Base-by-base conservation (phyloP, 2,329 filamentous ascomycete genomes). In the Escovopsis sp. region DNA sequence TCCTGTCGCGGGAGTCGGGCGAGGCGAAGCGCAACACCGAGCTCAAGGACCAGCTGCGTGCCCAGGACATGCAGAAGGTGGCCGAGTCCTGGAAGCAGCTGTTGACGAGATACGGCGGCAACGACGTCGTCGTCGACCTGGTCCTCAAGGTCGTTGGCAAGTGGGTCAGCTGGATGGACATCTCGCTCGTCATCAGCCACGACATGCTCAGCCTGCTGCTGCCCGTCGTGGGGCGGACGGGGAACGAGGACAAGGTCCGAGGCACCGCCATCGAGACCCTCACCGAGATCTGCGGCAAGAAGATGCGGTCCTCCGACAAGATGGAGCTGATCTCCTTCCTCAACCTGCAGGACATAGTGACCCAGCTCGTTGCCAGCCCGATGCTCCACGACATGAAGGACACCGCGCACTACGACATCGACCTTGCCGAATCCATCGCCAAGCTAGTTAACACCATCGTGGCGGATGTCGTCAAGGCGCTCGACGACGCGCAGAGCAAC, bases 121-220 rank as follows among this genome's bases (percentile, higher is more conserved):
- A 82, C 51, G 80, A 87, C 55, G 60, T 65, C 36, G 73, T 96
- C 45, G 73, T 94, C 36, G 87, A 95, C 60, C 80, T 93, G 72
- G 88, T 85, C 53, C 71, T 98, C 42, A 86, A 82, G 62, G 82
- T 87, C n/a, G 78, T 98, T 50, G 87, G 86, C 33, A 91, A 89
- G 60, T 98, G 91, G 89, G 87, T 94, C 47, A 93, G 87, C 72
- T 98, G 91, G 91, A 94, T 93, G 55, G 91, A 96, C 57, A 96
- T 98, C 53, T 84, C 83, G 40, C 70, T 98, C 44, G 80, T 98
- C 37, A 85, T 98, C 53, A 94, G 93, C 61, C 77, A 88, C 57
- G 76, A 81, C 42, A 91, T 94, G 73, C 77, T 96, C 54, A 79
- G 75, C 56, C 73, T 87, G 39, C 72, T 98, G 45, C 81, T 95